These are phyloP conservation scores for Arthrocladium fulminans DNA, from an alignment of 2,329 filamentous ascomycete species.

Conservation along the genomic window DNA sequence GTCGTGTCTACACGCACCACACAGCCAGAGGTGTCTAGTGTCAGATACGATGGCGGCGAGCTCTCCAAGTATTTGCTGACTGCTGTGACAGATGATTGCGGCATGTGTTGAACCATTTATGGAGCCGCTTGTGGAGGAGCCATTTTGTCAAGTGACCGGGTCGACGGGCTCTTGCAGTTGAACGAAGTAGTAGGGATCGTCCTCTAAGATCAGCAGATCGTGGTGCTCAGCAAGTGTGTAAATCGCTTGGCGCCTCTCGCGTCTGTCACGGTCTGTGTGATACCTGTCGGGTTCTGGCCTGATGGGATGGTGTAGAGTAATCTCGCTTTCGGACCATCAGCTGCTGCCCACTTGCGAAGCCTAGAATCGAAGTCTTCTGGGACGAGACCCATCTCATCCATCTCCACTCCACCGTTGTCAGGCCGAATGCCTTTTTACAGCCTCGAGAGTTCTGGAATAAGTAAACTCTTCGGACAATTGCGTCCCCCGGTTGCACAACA, in stretches of 20 bases:
- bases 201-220: slow-evolving; percentile 79
- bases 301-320: slow-evolving; percentile 65
- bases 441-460: slow-evolving; percentile 64
- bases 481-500: slow-evolving; percentile 57
- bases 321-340: slow-evolving; percentile 53
- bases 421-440: not conserved
- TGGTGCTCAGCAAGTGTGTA: slow-evolving; percentile 75
- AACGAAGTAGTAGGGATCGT: slow-evolving; percentile 91
- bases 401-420: not conserved
- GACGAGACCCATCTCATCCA: not conserved
- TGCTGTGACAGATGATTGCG: not conserved
- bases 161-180: slow-evolving; percentile 65
- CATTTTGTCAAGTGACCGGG: slow-evolving; percentile 26
- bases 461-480: slow-evolving; percentile 80
- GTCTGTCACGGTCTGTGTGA: slow-evolving; percentile 58
- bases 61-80: slow-evolving; percentile 57
- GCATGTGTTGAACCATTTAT: too few species aligned
- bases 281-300: slow-evolving; percentile 84
- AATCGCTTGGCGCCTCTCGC: slow-evolving; percentile 57
- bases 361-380: not conserved
- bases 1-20: slow-evolving; percentile 88
- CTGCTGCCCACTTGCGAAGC: not conserved
- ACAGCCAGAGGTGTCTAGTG: slow-evolving; percentile 75
- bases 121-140: not conserved
- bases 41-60: slow-evolving; percentile 66